Evolutionary conservation across 768 basidiomycete species (phyloP).

Genomic region (Paxillus involutus): DNA sequence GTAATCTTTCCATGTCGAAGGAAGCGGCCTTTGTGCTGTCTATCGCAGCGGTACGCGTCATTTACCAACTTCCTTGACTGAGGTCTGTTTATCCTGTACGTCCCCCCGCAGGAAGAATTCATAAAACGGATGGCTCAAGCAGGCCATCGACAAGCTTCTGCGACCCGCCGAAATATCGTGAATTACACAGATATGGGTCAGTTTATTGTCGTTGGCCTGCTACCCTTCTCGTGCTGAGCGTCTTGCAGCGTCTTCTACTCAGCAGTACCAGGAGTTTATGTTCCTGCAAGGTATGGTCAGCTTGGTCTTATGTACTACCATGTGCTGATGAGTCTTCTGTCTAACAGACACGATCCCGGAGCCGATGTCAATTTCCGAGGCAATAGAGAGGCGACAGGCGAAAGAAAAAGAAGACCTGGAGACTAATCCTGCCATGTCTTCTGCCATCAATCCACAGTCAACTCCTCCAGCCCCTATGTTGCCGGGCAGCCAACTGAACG

Average conservation of each 20-base stretch:
- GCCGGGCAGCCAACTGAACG: constrained; percentile 20
- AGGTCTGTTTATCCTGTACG: constrained; percentile 7
- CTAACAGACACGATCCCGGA: constrained; percentile 63
- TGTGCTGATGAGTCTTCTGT: constrained; percentile 4
- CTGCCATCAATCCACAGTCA: constrained; percentile 25
- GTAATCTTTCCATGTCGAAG: constrained; percentile 67
- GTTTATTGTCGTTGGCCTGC: constrained; percentile 19
- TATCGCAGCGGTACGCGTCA: constrained; percentile 62
- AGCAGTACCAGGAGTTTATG: constrained; percentile 67
- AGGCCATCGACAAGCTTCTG: constrained; percentile 63
- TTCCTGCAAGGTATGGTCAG: constrained; percentile 60
- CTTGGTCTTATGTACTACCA: neutral
- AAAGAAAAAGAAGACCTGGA: constrained; percentile 59
- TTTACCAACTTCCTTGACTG: constrained; percentile 1
- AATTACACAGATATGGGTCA: constrained; percentile 77
- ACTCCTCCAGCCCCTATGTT: constrained; percentile 24
- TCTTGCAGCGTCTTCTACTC: constrained; percentile 52
- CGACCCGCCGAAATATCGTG: constrained; percentile 56
- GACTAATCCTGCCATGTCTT: constrained; percentile 54
- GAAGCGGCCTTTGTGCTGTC: constrained; percentile 75
- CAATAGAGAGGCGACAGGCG: constrained; percentile 52
- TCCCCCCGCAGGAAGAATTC: constrained; percentile 71
- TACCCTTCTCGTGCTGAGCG: constrained; percentile 2
- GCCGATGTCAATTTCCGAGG: constrained; percentile 58
- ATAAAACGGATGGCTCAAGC: constrained; percentile 73